These are phyloP conservation scores for Erigeron philadelphicus DNA, from an alignment of 140 eudicot species.

Conservation along the genomic window DNA sequence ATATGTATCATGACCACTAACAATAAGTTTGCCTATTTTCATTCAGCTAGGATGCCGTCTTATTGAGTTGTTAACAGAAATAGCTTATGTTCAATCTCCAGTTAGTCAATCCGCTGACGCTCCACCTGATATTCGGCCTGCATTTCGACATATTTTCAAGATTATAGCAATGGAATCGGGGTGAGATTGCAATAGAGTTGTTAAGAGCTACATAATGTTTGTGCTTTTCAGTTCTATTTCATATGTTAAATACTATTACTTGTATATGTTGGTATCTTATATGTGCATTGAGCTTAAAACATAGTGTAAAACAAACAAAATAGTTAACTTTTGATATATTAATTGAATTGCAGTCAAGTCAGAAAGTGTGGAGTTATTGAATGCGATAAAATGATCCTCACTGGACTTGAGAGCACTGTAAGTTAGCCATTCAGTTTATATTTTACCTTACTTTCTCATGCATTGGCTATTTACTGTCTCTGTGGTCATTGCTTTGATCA, in stretches of 20 bases:
- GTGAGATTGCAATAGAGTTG: slow-evolving; percentile 34
- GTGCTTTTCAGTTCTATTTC: slow-evolving; percentile 9
- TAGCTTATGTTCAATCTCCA: slow-evolving; percentile 87
- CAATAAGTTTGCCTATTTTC: slow-evolving; percentile 19
- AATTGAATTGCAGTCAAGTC: slow-evolving; percentile 30
- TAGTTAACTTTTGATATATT: not conserved
- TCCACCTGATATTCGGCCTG: slow-evolving; percentile 96
- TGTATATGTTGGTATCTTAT: slow-evolving; percentile 12
- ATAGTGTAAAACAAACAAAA: slow-evolving; percentile 21
- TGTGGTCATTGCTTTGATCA: no score
- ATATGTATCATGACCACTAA: slow-evolving; percentile 19
- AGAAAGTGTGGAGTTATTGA: slow-evolving; percentile 86
- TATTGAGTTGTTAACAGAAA: slow-evolving; percentile 72
- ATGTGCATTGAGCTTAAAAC: not conserved
- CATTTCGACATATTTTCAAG: slow-evolving; percentile 73
- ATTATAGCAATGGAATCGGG: slow-evolving; percentile 54
- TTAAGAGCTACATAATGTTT: slow-evolving; percentile 9
- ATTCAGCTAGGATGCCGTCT: slow-evolving; percentile 93
- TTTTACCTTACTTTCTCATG: slow-evolving; percentile 6
- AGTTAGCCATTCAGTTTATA: slow-evolving; percentile 33
- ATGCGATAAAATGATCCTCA: slow-evolving; percentile 74
- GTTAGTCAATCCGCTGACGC: slow-evolving; percentile 61
- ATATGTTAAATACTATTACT: slow-evolving; percentile 4
- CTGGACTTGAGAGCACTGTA: slow-evolving; percentile 80
- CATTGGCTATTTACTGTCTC: slow-evolving; percentile 4